Conservation (phyloP, 345 rosid genomes). For the Aurinia saxatilis region DNA sequence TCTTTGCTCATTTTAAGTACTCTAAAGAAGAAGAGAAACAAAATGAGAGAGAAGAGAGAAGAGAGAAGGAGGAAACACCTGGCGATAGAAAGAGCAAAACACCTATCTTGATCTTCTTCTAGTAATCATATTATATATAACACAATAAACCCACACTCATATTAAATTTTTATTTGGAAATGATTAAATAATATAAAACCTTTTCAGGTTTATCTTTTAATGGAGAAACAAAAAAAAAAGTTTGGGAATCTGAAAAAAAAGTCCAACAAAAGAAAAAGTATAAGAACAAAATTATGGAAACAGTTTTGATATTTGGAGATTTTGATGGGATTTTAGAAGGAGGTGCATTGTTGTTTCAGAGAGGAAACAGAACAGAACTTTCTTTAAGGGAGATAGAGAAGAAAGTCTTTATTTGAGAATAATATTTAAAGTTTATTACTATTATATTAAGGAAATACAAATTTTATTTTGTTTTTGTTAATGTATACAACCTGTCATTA, state of each 20-base stretch:
- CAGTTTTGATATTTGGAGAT: background rate
- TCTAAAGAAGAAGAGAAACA: background rate
- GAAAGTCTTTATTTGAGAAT: background rate
- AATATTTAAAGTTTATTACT: background rate
- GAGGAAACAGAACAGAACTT: constrained; percentile 11
- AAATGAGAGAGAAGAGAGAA: background rate
- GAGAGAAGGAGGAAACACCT: constrained; percentile 16
- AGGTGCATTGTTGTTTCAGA: constrained; percentile 22
- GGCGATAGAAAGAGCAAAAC: constrained; percentile 21
- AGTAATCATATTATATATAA: background rate
- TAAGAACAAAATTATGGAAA: no score
- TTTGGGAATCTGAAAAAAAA: no score
- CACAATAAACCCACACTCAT: background rate
- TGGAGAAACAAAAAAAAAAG: no score
- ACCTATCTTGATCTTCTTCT: constrained; percentile 13
- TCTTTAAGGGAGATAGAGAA: background rate
- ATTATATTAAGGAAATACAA: background rate
- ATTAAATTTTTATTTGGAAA: background rate
- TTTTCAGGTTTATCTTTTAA: no score
- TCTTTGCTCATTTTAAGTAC: background rate
- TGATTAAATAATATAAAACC: background rate
- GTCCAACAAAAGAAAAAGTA: no score
- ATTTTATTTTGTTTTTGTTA: background rate
- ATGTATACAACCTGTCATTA: constrained; percentile 18
- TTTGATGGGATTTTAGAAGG: background rate